Conservation (phyloP, 208 protist genomes). For the Kentomonas sorsogonicus region DNA sequence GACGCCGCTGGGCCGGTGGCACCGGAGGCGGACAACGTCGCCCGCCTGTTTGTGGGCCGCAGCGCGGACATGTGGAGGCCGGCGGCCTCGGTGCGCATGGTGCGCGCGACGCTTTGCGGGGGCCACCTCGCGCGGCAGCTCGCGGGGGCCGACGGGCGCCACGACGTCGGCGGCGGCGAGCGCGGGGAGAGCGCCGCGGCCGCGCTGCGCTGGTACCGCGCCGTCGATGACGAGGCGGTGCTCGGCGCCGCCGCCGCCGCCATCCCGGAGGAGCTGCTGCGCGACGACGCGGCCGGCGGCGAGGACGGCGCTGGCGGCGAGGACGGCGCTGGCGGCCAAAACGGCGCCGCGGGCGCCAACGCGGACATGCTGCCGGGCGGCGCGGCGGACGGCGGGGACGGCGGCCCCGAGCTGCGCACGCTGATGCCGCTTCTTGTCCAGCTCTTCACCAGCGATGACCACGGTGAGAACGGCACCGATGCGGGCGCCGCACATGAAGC, state of each 20-base stretch:
- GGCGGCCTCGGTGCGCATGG: slow-evolving; percentile 22
- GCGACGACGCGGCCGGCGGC: background rate
- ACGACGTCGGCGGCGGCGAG: background rate
- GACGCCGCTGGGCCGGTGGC: slow-evolving; percentile 1
- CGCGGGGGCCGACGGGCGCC: background rate
- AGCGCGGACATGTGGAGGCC: slow-evolving; percentile 79
- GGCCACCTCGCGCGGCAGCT: background rate
- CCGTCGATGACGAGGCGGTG: too few relatives aligned
- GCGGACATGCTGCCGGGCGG: background rate
- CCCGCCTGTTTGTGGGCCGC: slow-evolving; percentile 48
- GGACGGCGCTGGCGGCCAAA: too few relatives aligned
- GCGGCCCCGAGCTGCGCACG: background rate
- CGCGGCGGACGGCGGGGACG: background rate
- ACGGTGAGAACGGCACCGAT: too few relatives aligned
- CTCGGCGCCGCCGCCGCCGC: background rate
- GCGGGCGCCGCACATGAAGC: too few relatives aligned
- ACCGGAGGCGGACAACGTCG: slow-evolving; percentile 20
- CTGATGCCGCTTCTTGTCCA: too few relatives aligned
- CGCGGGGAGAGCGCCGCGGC: background rate
- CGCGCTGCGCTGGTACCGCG: too few relatives aligned
- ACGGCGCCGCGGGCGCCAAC: too few relatives aligned
- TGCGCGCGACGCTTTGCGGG: slow-evolving; percentile 15
- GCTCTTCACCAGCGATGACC: too few relatives aligned
- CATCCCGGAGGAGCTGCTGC: slow-evolving; percentile 11
- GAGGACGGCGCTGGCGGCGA: background rate